These are phyloP conservation scores for Nidularia pulvinata DNA, from an alignment of 768 basidiomycete species.

Conservation along the genomic window DNA sequence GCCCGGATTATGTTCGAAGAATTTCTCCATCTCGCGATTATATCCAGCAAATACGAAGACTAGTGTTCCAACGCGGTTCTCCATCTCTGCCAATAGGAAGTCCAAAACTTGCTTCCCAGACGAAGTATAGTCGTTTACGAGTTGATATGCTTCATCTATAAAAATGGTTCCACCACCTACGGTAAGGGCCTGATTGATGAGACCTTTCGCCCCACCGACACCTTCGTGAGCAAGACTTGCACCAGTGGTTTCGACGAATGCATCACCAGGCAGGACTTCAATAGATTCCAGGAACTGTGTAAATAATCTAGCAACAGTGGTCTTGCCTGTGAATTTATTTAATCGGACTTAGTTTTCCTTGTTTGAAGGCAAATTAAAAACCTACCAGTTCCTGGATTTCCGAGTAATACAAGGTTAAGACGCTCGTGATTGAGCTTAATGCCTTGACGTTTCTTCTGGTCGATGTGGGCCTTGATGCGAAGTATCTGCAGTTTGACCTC, in stretches of 20 bases:
- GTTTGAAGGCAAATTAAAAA: neutral
- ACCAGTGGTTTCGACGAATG: constrained; percentile 66
- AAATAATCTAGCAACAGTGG: constrained; percentile 65
- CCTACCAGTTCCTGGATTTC: constrained; percentile 75
- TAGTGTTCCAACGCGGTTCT: constrained; percentile 61
- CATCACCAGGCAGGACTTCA: constrained; percentile 48
- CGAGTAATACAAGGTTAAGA: constrained; percentile 61
- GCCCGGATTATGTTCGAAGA: constrained; percentile 78
- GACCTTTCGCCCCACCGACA: constrained; percentile 47
- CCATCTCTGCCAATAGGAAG: constrained; percentile 74
- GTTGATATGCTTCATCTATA: constrained; percentile 74
- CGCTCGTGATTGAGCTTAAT: constrained; percentile 52
- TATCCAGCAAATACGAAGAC: constrained; percentile 77
- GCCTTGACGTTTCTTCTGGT: constrained; percentile 49
- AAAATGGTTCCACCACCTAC: constrained; percentile 68
- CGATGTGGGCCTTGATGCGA: constrained; percentile 57
- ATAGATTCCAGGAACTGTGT: constrained; percentile 61
- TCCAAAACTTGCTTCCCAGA: constrained; percentile 63
- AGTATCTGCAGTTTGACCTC: constrained; percentile 61
- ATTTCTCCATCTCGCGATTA: constrained; percentile 71
- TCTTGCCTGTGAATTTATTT: constrained; percentile 74
- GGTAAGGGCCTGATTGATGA: constrained; percentile 40
- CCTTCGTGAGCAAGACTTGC: constrained; percentile 58
- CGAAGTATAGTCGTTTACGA: constrained; percentile 44
- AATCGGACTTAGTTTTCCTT: neutral